These are phyloP conservation scores for Cytospora piceae DNA, from an alignment of 2,329 filamentous ascomycete species.

Conservation along the genomic window DNA sequence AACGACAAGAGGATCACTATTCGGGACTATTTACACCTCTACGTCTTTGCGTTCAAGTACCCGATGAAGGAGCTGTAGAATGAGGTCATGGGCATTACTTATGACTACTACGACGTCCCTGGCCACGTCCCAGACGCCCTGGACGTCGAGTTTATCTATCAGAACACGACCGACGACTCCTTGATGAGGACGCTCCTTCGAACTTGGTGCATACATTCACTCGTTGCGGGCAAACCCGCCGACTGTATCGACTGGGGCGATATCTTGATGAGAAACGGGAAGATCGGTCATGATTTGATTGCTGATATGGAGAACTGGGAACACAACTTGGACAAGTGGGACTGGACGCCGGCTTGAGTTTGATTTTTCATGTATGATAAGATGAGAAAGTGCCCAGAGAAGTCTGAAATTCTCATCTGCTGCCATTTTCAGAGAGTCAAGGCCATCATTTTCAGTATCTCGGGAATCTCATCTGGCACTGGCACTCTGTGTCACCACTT, in stretches of 20 bases:
- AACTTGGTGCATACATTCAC: constrained; percentile 31
- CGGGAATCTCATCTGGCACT: too few species aligned
- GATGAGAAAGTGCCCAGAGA: too few species aligned
- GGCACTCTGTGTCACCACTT: too few species aligned
- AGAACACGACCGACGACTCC: constrained; percentile 30
- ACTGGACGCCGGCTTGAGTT: too few species aligned
- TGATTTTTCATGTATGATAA: too few species aligned
- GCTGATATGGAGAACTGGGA: background rate
- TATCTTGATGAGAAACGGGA: background rate
- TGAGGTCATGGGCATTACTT: constrained; percentile 34
- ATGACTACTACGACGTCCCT: constrained; percentile 30
- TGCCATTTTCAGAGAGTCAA: too few species aligned
- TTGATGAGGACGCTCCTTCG: constrained; percentile 34
- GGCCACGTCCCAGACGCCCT: constrained; percentile 25
- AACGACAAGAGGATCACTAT: background rate
- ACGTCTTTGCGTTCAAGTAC: constrained; percentile 34
- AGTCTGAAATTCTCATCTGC: too few species aligned
- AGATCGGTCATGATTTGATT: background rate
- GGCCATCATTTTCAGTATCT: too few species aligned
- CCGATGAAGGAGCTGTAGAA: constrained; percentile 33
- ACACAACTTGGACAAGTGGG: too few species aligned
- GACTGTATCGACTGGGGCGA: background rate
- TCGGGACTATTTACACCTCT: constrained; percentile 31
- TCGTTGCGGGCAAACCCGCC: constrained; percentile 20
- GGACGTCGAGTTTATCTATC: constrained; percentile 34